Base-by-base conservation (phyloP, 371 early-diverging fungal species). In the Mycotypha africana region DNA sequence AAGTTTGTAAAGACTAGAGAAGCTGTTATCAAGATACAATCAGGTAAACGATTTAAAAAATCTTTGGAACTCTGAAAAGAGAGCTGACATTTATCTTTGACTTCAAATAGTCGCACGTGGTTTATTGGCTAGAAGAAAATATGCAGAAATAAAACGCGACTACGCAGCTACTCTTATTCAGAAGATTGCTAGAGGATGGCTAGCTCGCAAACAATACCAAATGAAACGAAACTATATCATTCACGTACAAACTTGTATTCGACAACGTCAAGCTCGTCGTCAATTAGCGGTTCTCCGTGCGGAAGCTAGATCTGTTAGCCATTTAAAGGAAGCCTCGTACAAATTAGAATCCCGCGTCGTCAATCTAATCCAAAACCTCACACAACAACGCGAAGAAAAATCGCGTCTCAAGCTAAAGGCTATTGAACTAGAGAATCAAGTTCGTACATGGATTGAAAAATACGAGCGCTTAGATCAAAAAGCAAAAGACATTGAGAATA, bases 311-410 rank as follows among this genome's bases (percentile, higher is more conserved):
- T 91, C 91, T 15, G 91, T 92, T 7, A 88, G 85, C 45, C 95
- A 96, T 62, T 81, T 94, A 63, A 90, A 93, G 67, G 93, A 95
- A 57, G 81, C 86, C n/a, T 91, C 95, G 4, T 88, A 88, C 65
- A 86, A 89, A 64, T 79, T 98, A 14, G 97, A 98, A 60, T 87
- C 81, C 66, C 92, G 93, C 68, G 88, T 98, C 40, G 81, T 94
- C 53, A 91, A 89, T 65, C 75, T 98, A 56, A 92, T 93, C 28
- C 87, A 84, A 60, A 73, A 73, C 42, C 59, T 97, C 44, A 79
- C 76, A 15, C 69, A 74, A 54, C 84, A 86, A 53, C 78, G 82
- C 44, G 79, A 84, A 48, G 92, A 90, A 55, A 83, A 81, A 65
- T 77, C 79, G 22, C 51, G 62, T 11, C 59, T 88, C 16, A 66